phyloP scores from a whole-genome alignment of 257 asterid genomes.

The Lycium barbarum region DNA sequence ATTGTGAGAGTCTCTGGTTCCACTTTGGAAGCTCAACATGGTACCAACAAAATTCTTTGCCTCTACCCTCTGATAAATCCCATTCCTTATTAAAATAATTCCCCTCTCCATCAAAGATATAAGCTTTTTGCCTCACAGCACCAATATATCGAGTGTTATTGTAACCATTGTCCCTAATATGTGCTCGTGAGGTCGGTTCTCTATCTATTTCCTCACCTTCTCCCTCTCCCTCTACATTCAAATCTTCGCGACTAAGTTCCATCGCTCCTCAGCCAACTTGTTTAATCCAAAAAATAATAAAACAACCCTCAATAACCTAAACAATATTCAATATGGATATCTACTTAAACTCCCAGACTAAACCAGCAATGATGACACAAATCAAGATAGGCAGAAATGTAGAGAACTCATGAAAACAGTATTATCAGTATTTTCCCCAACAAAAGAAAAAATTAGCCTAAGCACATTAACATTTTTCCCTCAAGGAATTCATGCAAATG shows the following conservation, averaged over 20 bases:
- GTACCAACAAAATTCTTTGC: constrained; percentile 96
- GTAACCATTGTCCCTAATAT: constrained; percentile 30
- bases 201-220: constrained; percentile 59
- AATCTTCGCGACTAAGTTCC: constrained; percentile 54
- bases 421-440: not conserved
- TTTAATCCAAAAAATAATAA: not conserved
- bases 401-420: constrained; percentile 6
- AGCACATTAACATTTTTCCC: not conserved
- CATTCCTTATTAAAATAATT: constrained; percentile 83
- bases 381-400: constrained; percentile 17
- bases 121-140: constrained; percentile 73
- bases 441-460: not conserved
- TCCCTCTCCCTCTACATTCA: constrained; percentile 46
- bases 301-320: not conserved
- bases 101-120: constrained; percentile 92
- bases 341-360: not conserved
- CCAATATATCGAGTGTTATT: constrained; percentile 50
- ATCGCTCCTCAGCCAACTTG: constrained; percentile 35
- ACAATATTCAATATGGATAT: not conserved
- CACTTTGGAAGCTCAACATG: constrained; percentile 97
- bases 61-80: constrained; percentile 80
- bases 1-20: constrained; percentile 74
- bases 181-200: constrained; percentile 38
- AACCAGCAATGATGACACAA: not conserved
- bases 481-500: not conserved